Evolutionary conservation across 768 basidiomycete genomes (phyloP).

Genomic region (Macrocybe gigantea): DNA sequence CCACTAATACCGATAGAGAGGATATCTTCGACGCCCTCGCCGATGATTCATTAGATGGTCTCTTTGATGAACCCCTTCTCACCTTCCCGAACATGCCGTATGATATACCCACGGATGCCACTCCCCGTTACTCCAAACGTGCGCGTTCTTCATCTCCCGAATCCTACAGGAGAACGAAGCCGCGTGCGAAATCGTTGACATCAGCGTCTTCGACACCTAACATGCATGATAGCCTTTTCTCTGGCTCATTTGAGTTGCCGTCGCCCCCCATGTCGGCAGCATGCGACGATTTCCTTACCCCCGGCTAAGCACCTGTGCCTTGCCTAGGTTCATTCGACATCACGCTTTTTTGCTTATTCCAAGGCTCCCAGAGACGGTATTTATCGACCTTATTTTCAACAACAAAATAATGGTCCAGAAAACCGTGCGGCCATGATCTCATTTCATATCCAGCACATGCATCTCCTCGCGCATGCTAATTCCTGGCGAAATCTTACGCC

Average conservation of each 20-base stretch:
- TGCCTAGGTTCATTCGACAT: too few relatives aligned
- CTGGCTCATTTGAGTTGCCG: too few relatives aligned
- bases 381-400: too few relatives aligned
- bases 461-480: too few relatives aligned
- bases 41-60: background rate
- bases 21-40: background rate
- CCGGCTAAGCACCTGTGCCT: too few relatives aligned
- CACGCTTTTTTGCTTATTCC: too few relatives aligned
- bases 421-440: too few relatives aligned
- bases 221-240: background rate
- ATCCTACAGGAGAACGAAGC: constrained; percentile 2
- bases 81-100: constrained; percentile 6
- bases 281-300: background rate
- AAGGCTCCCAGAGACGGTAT: too few relatives aligned
- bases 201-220: constrained; percentile 1
- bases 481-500: too few relatives aligned
- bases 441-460: too few relatives aligned
- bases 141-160: constrained; percentile 10
- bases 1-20: background rate
- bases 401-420: too few relatives aligned
- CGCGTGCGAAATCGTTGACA: background rate
- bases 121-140: constrained; percentile 13
- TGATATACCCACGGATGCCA: constrained; percentile 4
- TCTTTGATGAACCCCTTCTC: constrained; percentile 4
- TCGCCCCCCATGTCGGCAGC: background rate